Conservation (phyloP, 768 basidiomycete species). For the Gautieria morchelliformis region DNA sequence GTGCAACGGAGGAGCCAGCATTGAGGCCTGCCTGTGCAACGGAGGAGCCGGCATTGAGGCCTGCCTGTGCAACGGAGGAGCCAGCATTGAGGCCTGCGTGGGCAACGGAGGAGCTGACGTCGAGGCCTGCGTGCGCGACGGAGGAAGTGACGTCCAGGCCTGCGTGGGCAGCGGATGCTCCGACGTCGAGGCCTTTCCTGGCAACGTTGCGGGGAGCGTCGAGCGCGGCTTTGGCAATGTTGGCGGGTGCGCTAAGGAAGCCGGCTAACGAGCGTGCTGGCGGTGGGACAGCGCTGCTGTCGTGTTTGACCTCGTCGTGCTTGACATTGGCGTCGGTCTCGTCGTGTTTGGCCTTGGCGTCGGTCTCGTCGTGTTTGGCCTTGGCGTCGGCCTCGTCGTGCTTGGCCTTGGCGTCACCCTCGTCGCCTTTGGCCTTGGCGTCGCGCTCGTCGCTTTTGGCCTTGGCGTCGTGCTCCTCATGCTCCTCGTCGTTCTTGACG, state of each 20-base stretch:
- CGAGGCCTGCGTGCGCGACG: constrained; percentile 10
- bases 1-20: constrained; percentile 12
- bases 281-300: constrained; percentile 8
- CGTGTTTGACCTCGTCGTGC: constrained; percentile 15
- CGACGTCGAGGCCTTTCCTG: neutral
- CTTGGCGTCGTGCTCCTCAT: constrained; percentile 7
- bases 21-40: constrained; percentile 10
- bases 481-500: too few species aligned
- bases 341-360: neutral
- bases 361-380: neutral
- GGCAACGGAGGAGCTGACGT: constrained; percentile 12
- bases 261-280: neutral
- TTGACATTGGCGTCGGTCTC: neutral
- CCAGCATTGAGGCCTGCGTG: too few species aligned
- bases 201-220: constrained; percentile 13
- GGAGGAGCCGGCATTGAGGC: too few species aligned
- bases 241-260: neutral
- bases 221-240: constrained; percentile 11
- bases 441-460: neutral
- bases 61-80: too few species aligned
- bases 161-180: neutral
- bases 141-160: neutral
- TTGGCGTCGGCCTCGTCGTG: constrained; percentile 2
- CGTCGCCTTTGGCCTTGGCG: neutral
- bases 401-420: neutral